A percentile compares a stretch with the other conserved stretches of the same genome.
Evolutionary conservation across 768 basidiomycete species (phyloP).

Genomic region (Lactarius indigo): DNA sequence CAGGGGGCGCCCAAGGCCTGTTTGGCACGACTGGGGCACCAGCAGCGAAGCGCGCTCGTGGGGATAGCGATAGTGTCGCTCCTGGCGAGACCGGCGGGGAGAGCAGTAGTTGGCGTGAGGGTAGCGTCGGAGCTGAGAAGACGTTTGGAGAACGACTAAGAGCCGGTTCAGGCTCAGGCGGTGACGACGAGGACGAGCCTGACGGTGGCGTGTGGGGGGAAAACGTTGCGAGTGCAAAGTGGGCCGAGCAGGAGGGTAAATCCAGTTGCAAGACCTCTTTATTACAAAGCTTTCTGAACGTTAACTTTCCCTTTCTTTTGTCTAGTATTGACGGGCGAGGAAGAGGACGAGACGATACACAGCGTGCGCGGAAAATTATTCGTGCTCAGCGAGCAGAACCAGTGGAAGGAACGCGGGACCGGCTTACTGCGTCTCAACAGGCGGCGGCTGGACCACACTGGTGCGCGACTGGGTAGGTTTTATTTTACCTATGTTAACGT

Average conservation of each 20-base stretch:
- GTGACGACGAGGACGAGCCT: conserved; percentile 47
- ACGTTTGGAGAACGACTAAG: conserved; percentile 66
- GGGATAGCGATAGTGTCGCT: conserved; percentile 27
- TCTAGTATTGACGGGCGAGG: conserved; percentile 73
- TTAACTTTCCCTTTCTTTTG: neutral
- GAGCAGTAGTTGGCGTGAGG: conserved; percentile 26
- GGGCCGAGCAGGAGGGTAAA: conserved; percentile 70
- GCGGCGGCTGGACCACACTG: conserved; percentile 54
- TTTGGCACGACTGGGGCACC: conserved; percentile 36
- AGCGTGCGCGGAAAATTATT: conserved; percentile 78
- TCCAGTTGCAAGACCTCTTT: conserved; percentile 5
- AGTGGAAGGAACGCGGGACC: conserved; percentile 78
- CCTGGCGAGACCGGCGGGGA: conserved; percentile 14
- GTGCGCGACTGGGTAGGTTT: conserved; percentile 61
- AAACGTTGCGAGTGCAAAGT: conserved; percentile 40
- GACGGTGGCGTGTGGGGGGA: conserved; percentile 44
- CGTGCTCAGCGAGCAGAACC: conserved; percentile 49
- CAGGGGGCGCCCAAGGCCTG: conserved; percentile 47
- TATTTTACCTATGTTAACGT: neutral
- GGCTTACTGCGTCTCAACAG: conserved; percentile 72
- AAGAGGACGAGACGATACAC: conserved; percentile 73
- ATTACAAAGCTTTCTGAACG: neutral
- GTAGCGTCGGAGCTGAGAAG: conserved; percentile 10
- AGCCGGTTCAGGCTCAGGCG: conserved; percentile 43
- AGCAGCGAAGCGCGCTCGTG: conserved; percentile 50